A percentile compares a stretch with the other conserved stretches of the same genome.
phyloP scores from a whole-genome alignment of 352 stramenopile species.

The Phytophthora melonis region DNA sequence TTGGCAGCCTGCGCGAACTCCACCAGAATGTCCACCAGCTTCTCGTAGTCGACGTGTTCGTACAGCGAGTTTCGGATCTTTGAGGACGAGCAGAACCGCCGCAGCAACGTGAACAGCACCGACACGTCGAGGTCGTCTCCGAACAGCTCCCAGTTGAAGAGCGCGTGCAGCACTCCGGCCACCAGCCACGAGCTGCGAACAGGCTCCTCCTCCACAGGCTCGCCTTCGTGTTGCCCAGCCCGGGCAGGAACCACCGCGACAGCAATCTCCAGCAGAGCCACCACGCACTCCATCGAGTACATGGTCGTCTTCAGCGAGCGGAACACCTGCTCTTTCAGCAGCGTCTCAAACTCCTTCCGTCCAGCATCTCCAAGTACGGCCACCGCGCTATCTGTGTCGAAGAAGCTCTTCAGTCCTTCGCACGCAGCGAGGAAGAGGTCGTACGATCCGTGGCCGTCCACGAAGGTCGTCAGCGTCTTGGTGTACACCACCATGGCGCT shows the following conservation, averaged over 20 bases:
- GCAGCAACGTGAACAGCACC: slow-evolving; percentile 51
- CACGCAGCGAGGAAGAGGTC: slow-evolving; percentile 58
- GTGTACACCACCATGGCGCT: slow-evolving; percentile 45
- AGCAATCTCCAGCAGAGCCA: slow-evolving; percentile 59
- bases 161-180: slow-evolving; percentile 55
- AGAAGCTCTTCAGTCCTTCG: slow-evolving; percentile 54
- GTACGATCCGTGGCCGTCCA: slow-evolving; percentile 43
- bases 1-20: slow-evolving; percentile 40
- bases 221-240: not conserved
- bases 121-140: slow-evolving; percentile 58
- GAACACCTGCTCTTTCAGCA: slow-evolving; percentile 46
- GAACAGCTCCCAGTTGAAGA: slow-evolving; percentile 49
- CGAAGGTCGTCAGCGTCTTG: slow-evolving; percentile 48
- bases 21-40: slow-evolving; percentile 51
- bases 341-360: slow-evolving; percentile 31
- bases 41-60: slow-evolving; percentile 57
- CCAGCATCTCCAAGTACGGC: slow-evolving; percentile 17
- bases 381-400: slow-evolving; percentile 39
- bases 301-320: slow-evolving; percentile 47
- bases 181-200: slow-evolving; percentile 55
- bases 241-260: slow-evolving; percentile 23
- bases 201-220: slow-evolving; percentile 29
- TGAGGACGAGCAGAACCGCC: slow-evolving; percentile 48
- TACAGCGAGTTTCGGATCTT: slow-evolving; percentile 49
- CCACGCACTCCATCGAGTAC: slow-evolving; percentile 68